phyloP scores from a whole-genome alignment of 73 alveolate species.

The Stentor coeruleus region DNA sequence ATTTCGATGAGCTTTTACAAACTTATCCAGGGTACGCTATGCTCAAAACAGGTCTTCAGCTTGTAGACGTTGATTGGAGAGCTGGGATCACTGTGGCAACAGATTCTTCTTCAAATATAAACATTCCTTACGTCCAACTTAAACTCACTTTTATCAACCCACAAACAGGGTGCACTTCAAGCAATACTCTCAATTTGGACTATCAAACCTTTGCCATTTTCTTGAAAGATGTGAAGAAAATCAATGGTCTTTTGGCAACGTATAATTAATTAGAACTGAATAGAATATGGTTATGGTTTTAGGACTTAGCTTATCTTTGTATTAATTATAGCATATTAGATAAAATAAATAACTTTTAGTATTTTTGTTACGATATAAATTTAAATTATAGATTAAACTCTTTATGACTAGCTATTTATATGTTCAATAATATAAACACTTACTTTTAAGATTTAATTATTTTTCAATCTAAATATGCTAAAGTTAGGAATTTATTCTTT shows the following conservation, averaged over 20 bases:
- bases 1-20: not conserved
- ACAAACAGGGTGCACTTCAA: not conserved
- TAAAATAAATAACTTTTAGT: no score
- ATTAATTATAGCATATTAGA: no score
- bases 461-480: no score
- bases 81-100: conserved; percentile 23
- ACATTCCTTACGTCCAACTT: conserved; percentile 16
- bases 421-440: no score
- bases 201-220: not conserved
- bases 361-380: no score
- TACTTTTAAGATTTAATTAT: no score
- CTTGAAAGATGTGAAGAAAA: not conserved
- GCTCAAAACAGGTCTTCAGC: not conserved
- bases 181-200: conserved; percentile 1
- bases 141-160: conserved; percentile 9
- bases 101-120: not conserved
- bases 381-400: no score
- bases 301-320: no score
- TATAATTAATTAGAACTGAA: no score
- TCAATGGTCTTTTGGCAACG: not conserved
- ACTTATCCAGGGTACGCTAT: not conserved
- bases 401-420: no score
- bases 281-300: no score
- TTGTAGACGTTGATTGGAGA: conserved; percentile 14
- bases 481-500: no score